A percentile compares a stretch with the other conserved stretches of the same genome.
phyloP scores from a whole-genome alignment of 108 stramenopile species.

The Stephanodiscus minutulus region DNA sequence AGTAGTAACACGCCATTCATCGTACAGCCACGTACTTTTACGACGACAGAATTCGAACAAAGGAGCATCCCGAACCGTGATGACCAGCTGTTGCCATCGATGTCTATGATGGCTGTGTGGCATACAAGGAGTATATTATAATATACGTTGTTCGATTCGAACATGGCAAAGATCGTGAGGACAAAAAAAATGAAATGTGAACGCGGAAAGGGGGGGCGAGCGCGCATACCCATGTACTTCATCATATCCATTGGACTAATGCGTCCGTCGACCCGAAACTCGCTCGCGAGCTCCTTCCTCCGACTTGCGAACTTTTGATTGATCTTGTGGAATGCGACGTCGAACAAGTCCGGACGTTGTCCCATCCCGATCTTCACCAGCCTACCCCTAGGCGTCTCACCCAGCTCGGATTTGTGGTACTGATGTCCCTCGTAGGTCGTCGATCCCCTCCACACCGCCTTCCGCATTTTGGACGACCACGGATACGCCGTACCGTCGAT shows the following conservation, averaged over 20 bases:
- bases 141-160: not conserved
- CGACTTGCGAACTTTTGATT: not conserved
- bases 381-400: not conserved
- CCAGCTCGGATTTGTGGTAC: conserved; percentile 1
- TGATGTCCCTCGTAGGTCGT: conserved; percentile 25
- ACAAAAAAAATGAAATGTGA: conserved; percentile 8
- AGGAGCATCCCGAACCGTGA: conserved; percentile 34
- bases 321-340: conserved; percentile 1
- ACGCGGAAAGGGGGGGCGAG: not conserved
- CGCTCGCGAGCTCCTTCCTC: too few species aligned
- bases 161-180: not conserved
- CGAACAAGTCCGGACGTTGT: not conserved
- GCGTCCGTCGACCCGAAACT: not conserved
- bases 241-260: conserved; percentile 19
- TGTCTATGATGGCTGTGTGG: conserved; percentile 41
- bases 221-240: conserved; percentile 37
- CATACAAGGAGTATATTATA: too few species aligned
- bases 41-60: conserved; percentile 38
- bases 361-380: not conserved
- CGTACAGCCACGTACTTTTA: conserved; percentile 15
- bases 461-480: conserved; percentile 20
- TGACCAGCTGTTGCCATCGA: conserved; percentile 43
- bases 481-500: conserved; percentile 14
- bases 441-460: conserved; percentile 43
- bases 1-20: too few species aligned